Evolutionary conservation across 257 asterid genomes (phyloP), one percentile per base, ranked within the genome.

Genomic region (Voacanga thouarsii): DNA sequence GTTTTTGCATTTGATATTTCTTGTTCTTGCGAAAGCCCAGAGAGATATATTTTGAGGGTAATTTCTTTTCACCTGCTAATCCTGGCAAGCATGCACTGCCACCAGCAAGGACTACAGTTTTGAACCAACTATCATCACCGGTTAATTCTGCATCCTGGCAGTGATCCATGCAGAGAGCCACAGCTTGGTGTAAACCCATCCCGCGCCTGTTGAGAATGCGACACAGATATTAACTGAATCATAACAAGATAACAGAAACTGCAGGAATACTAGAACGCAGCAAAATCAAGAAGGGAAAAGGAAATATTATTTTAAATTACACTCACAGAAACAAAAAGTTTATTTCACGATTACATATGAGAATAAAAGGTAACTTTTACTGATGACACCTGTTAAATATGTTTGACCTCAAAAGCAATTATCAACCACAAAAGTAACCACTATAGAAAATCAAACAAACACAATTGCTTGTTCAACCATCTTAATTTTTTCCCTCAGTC

Each of bases 31-130:
- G 37, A 30, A 16, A 7, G 0, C 37, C 72, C 15, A 50, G 28
- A 1, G 14, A 39, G 37, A 37, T 12, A 12, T 9, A 49, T 11
- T 14, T 10, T 26, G 6, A 30, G 39, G 3, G 43, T 16, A 63
- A 68, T 30, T 78, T 73, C 80, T 50, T 64, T 59, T 81, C 57
- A 93, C 99, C 98, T 90, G 98, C 90, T 86, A 96, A 87, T 83
- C 99, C 99, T 37, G 98, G 98, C 86, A 96, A 88, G 79, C 98
- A 96, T 65, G 98, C 97, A 78, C 86, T 89, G 82, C 98, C 98
- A 24, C 99, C 99, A 1, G 97, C 78, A 83, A 96, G 80, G 8
- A 96, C 97, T 64, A 96, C 86, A 33, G 97, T 93, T 87, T 85
- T 93, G 84, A 87, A 93, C 99, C 99, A 96, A 66, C 80, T 85